These are phyloP conservation scores for Aspergillus sp. DNA, from an alignment of 2,329 filamentous ascomycete genomes.

Conservation along the genomic window DNA sequence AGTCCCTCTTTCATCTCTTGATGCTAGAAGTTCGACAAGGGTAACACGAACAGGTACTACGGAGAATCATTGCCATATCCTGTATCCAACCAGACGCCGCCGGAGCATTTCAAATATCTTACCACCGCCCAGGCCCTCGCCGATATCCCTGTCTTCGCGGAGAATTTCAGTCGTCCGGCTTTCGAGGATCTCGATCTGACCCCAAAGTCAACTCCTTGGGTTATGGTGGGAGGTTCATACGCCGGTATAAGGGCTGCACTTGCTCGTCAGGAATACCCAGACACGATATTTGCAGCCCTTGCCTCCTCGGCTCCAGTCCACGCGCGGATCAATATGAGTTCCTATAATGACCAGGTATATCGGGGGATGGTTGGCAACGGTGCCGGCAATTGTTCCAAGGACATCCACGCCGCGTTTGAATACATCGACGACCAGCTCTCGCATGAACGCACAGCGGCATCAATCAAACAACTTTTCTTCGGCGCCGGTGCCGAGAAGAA, in stretches of 20 bases:
- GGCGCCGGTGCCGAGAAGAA: slow-evolving; percentile 48
- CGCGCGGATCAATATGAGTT: slow-evolving; percentile 50
- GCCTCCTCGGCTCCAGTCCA: slow-evolving; percentile 48
- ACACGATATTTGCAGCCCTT: slow-evolving; percentile 42
- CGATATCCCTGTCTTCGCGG: slow-evolving; percentile 47
- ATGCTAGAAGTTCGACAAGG: neutral
- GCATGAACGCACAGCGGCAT: slow-evolving; percentile 32
- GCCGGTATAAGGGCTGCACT: slow-evolving; percentile 46
- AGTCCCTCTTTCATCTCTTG: neutral
- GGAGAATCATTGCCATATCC: slow-evolving; percentile 42
- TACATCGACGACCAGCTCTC: slow-evolving; percentile 51
- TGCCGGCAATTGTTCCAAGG: slow-evolving; percentile 50
- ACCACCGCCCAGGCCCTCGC: slow-evolving; percentile 46
- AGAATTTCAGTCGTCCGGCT: slow-evolving; percentile 36
- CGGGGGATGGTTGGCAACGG: slow-evolving; percentile 51
- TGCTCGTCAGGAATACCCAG: slow-evolving; percentile 43
- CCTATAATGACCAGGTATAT: slow-evolving; percentile 53
- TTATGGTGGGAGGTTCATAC: slow-evolving; percentile 49
- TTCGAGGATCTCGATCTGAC: slow-evolving; percentile 37
- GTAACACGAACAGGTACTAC: slow-evolving; percentile 37
- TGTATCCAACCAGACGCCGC: slow-evolving; percentile 33
- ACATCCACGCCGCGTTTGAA: slow-evolving; percentile 49
- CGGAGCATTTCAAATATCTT: slow-evolving; percentile 44
- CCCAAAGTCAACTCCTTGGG: slow-evolving; percentile 44
- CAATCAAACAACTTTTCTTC: slow-evolving; percentile 51